These are phyloP conservation scores for Aureobasidium sp. DNA, from an alignment of 2,329 filamentous ascomycete species.

Conservation along the genomic window DNA sequence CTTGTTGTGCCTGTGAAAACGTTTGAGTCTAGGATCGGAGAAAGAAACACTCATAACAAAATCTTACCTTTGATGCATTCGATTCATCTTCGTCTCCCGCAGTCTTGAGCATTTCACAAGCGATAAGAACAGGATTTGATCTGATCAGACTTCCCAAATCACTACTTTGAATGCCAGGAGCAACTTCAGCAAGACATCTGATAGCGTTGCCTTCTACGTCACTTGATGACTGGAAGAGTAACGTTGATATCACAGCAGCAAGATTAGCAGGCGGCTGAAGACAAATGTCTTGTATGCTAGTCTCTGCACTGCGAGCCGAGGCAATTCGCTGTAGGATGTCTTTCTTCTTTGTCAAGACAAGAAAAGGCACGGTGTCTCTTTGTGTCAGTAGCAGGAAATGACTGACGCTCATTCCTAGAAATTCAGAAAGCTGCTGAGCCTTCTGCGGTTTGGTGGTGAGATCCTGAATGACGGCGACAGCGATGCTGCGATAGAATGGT, in stretches of 20 bases:
- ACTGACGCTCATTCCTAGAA: constrained; percentile 66
- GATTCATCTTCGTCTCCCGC: constrained; percentile 58
- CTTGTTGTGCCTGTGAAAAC: constrained; percentile 34
- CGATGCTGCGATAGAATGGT: constrained; percentile 83
- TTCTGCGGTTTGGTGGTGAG: constrained; percentile 73
- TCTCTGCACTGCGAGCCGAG: constrained; percentile 49
- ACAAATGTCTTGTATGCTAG: constrained; percentile 51
- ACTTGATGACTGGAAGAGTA: constrained; percentile 51
- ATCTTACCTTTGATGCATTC: constrained; percentile 47
- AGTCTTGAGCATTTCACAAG: constrained; percentile 73
- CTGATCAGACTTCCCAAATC: constrained; percentile 62
- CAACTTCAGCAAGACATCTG: constrained; percentile 58
- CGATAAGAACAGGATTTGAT: constrained; percentile 64
- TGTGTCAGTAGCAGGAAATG: constrained; percentile 71
- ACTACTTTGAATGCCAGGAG: constrained; percentile 58
- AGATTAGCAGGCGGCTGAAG: constrained; percentile 48
- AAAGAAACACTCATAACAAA: background rate
- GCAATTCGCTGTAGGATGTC: constrained; percentile 78
- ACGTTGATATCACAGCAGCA: constrained; percentile 48
- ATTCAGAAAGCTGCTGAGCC: constrained; percentile 67
- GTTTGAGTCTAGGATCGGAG: constrained; percentile 10
- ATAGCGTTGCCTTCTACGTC: constrained; percentile 62
- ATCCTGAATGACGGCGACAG: constrained; percentile 74
- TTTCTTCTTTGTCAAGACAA: constrained; percentile 68
- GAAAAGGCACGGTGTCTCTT: constrained; percentile 71